A percentile compares a stretch with the other conserved stretches of the same genome.
Evolutionary conservation across 495 filamentous ascomycete species (phyloP).

Genomic region (Xylaria longipes): DNA sequence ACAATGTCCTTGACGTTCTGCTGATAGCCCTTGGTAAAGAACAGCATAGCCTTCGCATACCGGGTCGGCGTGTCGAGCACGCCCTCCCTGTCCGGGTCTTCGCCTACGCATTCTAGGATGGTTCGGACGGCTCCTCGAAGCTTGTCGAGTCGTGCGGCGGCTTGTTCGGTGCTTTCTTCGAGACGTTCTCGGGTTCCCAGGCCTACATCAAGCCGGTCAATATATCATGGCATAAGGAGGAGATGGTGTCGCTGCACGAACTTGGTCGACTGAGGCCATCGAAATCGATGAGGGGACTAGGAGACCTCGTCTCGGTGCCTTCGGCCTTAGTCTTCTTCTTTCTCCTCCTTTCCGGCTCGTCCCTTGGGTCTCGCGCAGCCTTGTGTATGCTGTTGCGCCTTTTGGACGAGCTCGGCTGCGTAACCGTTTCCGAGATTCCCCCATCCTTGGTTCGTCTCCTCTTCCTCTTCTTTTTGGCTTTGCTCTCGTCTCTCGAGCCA

Average conservation of each 20-base stretch:
- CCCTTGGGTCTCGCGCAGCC: conserved; percentile 74
- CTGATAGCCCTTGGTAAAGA: conserved; percentile 98
- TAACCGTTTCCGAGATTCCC: conserved; percentile 38
- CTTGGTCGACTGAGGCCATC: conserved; percentile 77
- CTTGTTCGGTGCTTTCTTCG: conserved; percentile 78
- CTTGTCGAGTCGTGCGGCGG: conserved; percentile 71
- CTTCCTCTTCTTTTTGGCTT: conserved; percentile 36
- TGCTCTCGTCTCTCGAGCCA: conserved; percentile 27
- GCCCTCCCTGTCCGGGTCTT: conserved; percentile 92
- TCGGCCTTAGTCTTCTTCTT: conserved; percentile 44
- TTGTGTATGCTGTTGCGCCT: conserved; percentile 65
- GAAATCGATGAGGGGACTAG: conserved; percentile 74
- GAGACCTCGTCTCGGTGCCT: conserved; percentile 47
- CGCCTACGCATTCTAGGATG: conserved; percentile 93
- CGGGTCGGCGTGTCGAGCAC: conserved; percentile 84
- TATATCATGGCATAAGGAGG: conserved; percentile 24
- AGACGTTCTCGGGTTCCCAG: conserved; percentile 79
- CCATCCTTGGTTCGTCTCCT: conserved; percentile 35
- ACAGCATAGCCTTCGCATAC: conserved; percentile 96
- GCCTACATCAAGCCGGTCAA: conserved; percentile 53
- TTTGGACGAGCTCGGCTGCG: conserved; percentile 37
- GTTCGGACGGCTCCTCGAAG: conserved; percentile 86
- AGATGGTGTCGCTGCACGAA: conserved; percentile 41
- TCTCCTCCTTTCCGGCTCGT: conserved; percentile 62
- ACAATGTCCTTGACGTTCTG: conserved; percentile 93